A percentile compares a stretch with the other conserved stretches of the same genome.
Conservation (phyloP, 2,329 filamentous ascomycete species). For the Aspergillus thermomutatus region DNA sequence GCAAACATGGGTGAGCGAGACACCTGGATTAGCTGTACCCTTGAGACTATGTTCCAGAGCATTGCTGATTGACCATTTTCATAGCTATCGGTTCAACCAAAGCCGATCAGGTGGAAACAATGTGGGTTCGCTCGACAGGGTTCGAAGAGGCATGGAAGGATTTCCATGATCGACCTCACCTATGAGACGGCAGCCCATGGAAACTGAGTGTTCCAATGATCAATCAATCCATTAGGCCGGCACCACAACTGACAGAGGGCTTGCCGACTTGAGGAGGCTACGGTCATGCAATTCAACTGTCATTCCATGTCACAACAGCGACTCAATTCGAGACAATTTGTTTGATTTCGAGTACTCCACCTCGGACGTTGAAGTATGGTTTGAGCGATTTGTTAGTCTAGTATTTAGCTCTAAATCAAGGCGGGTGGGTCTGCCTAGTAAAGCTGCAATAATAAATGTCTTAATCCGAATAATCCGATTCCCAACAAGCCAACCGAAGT, state of each 20-base stretch:
- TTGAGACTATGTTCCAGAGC: not conserved
- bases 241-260: not conserved
- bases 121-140: slow-evolving; percentile 41
- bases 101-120: slow-evolving; percentile 13
- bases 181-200: slow-evolving; percentile 9
- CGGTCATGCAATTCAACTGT: not conserved
- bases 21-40: not conserved
- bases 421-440: not conserved
- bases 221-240: not conserved
- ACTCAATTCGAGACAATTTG: not conserved
- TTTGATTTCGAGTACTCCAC: not conserved
- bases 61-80: slow-evolving; percentile 1
- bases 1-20: slow-evolving; percentile 41
- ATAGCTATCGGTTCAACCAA: slow-evolving; percentile 38
- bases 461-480: not conserved
- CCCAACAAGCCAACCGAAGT: not conserved
- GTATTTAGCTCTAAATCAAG: not conserved
- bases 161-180: slow-evolving; percentile 18
- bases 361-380: not conserved
- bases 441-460: not conserved
- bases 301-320: not conserved
- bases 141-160: slow-evolving; percentile 43
- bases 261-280: not conserved
- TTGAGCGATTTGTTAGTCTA: not conserved
- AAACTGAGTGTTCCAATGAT: not conserved